Evolutionary conservation across 805 yeast species (phyloP), one percentile per base, ranked within the genome.

Genomic region (Cyberlindnera mycetangii): DNA sequence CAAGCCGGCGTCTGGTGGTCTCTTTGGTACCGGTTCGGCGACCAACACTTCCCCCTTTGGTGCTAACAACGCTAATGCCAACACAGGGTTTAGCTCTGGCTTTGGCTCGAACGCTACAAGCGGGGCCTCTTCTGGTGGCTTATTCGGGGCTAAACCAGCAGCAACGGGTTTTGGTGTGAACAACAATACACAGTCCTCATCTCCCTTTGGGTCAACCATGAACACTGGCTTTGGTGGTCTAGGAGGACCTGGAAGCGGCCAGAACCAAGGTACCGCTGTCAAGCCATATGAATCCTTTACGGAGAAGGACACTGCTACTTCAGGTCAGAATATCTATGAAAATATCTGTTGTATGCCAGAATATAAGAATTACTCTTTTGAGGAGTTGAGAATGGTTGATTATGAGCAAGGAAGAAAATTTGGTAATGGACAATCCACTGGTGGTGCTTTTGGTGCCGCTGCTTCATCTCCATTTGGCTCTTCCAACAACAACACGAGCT

Each of bases 271-370:
- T 27, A 83, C 96, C 5, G 77, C 83, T 0, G 66, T 73, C 8
- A 79, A 75, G 54, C 92, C 96, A 1, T 90, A 81, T 61, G 71
- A 79, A 41, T 75, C 89, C 8, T 73, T 65, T 52, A 71, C 74
- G 28, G 97, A 92, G 62, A 85, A 84, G 56, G 97, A 90, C 58
- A 34, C 49, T 11, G 62, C 72, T 4, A 70, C 81, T 11, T 76
- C 79, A 25, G 75, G 77, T 7, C 69, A 72, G 17, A 81, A 79
- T 44, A 66, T 72, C 39, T 90, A 72, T 66, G 88, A 92, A 64
- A 80, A 80, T 54, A 84, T 93, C 49, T 71, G 86, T 10, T 77
- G 87, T 36, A 90, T 93, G 97, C 96, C 95, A 5, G 96, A 89
- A 64, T 93, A 92, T 61, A 76, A 75, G 55, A 81, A 81, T 54